phyloP scores from a whole-genome alignment of 1,139 yeast genomes.

The Suhomyces wounanorum region DNA sequence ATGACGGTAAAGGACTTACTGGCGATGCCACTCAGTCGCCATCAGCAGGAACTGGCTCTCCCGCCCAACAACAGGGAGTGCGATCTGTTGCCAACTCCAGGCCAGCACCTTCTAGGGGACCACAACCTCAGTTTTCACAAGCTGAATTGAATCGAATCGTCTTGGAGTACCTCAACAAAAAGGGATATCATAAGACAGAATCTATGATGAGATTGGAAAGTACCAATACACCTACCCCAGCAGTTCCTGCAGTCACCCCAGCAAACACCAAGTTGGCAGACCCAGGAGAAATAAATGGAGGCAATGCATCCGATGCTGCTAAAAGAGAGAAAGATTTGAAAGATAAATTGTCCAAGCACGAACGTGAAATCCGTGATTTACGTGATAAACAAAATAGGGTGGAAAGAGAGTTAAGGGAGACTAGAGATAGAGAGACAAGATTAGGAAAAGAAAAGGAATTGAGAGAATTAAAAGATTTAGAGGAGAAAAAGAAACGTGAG shows the following conservation, averaged over 20 bases:
- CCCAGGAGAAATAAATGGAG: conserved; percentile 34
- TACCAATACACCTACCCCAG: conserved; percentile 64
- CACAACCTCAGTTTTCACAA: conserved; percentile 51
- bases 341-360: conserved; percentile 32
- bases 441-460: conserved; percentile 45
- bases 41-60: conserved; percentile 10
- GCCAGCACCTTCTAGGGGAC: conserved; percentile 20
- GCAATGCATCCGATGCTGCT: conserved; percentile 27
- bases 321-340: conserved; percentile 31
- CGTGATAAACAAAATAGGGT: conserved; percentile 37
- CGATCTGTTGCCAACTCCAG: conserved; percentile 11
- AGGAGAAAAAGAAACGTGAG: conserved; percentile 42
- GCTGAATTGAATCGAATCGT: conserved; percentile 89
- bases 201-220: conserved; percentile 90
- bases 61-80: conserved; percentile 10
- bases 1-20: conserved; percentile 3
- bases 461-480: conserved; percentile 43
- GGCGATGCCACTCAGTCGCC: conserved; percentile 4
- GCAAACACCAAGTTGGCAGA: conserved; percentile 43
- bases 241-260: conserved; percentile 52
- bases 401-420: conserved; percentile 42
- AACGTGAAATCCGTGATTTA: conserved; percentile 45
- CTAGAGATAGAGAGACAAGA: conserved; percentile 43
- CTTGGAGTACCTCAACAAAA: conserved; percentile 85
- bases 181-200: conserved; percentile 93